A percentile compares a stretch with the other conserved stretches of the same genome.
phyloP scores from a whole-genome alignment of 495 filamentous ascomycete species.

The Aspergillus coremiiformis region DNA sequence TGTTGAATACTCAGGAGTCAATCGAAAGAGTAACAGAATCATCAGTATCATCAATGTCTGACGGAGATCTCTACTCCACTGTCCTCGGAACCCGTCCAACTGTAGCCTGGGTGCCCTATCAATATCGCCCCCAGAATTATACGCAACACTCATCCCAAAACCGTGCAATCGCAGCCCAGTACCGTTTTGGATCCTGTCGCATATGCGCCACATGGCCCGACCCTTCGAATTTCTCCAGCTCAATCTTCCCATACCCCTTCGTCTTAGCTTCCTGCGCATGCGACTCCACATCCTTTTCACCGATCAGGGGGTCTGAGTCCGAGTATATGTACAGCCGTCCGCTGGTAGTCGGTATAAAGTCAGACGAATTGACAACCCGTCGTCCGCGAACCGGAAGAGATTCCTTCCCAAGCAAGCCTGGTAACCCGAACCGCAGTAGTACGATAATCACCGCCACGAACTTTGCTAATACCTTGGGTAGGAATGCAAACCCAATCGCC shows the following conservation, averaged over 20 bases:
- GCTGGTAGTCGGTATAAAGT: constrained; percentile 1
- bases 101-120: too few species aligned
- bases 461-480: constrained; percentile 5
- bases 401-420: constrained; percentile 3
- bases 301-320: constrained; percentile 10
- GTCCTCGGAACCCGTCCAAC: too few species aligned
- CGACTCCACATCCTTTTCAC: constrained; percentile 8
- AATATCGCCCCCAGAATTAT: too few species aligned
- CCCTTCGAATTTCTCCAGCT: constrained; percentile 4
- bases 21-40: too few species aligned
- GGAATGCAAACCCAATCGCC: constrained; percentile 7
- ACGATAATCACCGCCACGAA: constrained; percentile 3
- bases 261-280: constrained; percentile 10
- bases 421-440: constrained; percentile 1
- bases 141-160: constrained; percentile 3
- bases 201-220: constrained; percentile 8
- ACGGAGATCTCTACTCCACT: too few species aligned
- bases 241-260: constrained; percentile 7
- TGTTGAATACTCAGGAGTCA: too few species aligned
- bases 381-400: constrained; percentile 6
- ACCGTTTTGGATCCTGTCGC: constrained; percentile 3
- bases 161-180: constrained; percentile 5
- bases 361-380: constrained; percentile 2
- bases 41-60: too few species aligned
- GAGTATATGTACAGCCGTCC: constrained; percentile 12